Conservation (phyloP, 2,329 filamentous ascomycete genomes). For the Ophiosphaerella narmari region DNA sequence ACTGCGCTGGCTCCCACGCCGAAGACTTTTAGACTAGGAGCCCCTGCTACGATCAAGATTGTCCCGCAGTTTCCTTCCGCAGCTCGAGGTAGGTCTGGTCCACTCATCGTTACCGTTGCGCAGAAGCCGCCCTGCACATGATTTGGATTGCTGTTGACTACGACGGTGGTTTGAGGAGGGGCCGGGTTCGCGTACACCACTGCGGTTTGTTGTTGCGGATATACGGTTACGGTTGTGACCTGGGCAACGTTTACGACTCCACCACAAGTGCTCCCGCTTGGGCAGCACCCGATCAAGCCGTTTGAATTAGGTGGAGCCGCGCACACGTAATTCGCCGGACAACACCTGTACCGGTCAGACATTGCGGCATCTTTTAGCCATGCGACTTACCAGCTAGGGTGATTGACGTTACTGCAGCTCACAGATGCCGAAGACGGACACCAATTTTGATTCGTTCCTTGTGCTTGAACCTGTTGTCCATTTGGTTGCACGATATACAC, state of each 20-base stretch:
- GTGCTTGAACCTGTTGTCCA: conserved; percentile 41
- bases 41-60: conserved; percentile 41
- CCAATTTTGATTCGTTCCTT: conserved; percentile 30
- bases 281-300: conserved; percentile 46
- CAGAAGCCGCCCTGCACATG: conserved; percentile 40
- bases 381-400: conserved; percentile 48
- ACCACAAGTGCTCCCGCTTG: conserved; percentile 38
- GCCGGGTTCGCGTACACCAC: conserved; percentile 33
- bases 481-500: conserved; percentile 44
- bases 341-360: conserved; percentile 37
- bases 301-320: conserved; percentile 35
- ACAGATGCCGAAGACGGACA: conserved; percentile 44
- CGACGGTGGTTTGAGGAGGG: conserved; percentile 24
- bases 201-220: conserved; percentile 33
- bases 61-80: conserved; percentile 43
- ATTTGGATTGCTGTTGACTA: conserved; percentile 27
- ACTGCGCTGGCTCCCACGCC: conserved; percentile 22
- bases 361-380: not conserved
- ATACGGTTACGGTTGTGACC: conserved; percentile 44
- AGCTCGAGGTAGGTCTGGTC: conserved; percentile 40
- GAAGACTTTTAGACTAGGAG: conserved; percentile 19
- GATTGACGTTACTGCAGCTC: conserved; percentile 49
- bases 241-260: conserved; percentile 39
- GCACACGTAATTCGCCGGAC: conserved; percentile 42
- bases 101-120: conserved; percentile 43